Evolutionary conservation across 1,284 basidiomycete genomes (phyloP).

Genomic region (Athelia sp.): DNA sequence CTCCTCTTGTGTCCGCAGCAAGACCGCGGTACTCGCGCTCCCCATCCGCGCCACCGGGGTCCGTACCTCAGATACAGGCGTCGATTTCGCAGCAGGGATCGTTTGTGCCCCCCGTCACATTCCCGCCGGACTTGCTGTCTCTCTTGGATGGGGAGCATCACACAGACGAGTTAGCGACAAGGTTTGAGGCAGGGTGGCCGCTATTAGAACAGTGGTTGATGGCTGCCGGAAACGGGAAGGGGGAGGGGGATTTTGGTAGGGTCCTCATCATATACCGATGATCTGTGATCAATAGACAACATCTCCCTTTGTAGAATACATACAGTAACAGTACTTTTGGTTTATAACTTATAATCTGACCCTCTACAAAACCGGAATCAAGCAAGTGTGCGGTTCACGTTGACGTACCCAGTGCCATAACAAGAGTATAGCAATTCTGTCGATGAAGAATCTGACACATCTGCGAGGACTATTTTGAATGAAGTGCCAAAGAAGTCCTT

Average conservation of each 20-base stretch:
- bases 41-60: conserved; percentile 31
- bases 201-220: conserved; percentile 74
- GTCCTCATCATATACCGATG: conserved; percentile 42
- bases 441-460: conserved; percentile 42
- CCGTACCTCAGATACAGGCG: conserved; percentile 25
- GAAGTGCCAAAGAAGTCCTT: conserved; percentile 76
- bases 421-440: conserved; percentile 69
- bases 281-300: neutral
- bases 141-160: conserved; percentile 86
- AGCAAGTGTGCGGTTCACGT: conserved; percentile 69
- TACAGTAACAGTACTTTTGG: neutral
- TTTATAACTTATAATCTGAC: neutral
- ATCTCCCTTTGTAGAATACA: neutral
- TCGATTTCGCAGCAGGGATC: conserved; percentile 19
- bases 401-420: conserved; percentile 75
- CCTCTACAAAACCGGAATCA: conserved; percentile 24
- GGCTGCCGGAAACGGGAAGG: conserved; percentile 52
- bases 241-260: conserved; percentile 42
- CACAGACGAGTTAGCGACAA: conserved; percentile 85
- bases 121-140: conserved; percentile 54
- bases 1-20: neutral
- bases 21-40: conserved; percentile 23
- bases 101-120: conserved; percentile 19
- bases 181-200: conserved; percentile 81
- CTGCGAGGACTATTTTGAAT: conserved; percentile 50